Conservation (phyloP, 2,329 filamentous ascomycete species). For the Chrysoporthe deuterocubensis region DNA sequence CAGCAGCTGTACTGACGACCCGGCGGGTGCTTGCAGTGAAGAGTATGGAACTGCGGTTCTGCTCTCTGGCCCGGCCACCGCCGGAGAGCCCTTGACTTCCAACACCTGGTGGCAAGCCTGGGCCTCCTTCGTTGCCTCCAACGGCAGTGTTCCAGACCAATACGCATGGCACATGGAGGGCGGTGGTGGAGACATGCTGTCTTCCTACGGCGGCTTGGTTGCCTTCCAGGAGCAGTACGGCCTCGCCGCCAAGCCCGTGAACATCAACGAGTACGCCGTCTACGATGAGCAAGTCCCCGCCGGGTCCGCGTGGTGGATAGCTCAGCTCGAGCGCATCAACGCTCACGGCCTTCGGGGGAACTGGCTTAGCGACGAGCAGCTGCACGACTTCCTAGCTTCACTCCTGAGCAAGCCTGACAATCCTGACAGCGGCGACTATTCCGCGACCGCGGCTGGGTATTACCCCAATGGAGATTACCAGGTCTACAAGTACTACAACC, state of each 20-base stretch:
- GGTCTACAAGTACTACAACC: slow-evolving; percentile 52
- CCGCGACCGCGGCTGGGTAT: slow-evolving; percentile 26
- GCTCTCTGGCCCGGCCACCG: slow-evolving; percentile 46
- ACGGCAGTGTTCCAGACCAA: slow-evolving; percentile 46
- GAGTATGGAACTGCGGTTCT: slow-evolving; percentile 28
- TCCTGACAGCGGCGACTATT: slow-evolving; percentile 17
- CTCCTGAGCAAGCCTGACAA: slow-evolving; percentile 40
- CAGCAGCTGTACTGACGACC: neutral
- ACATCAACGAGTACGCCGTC: slow-evolving; percentile 54
- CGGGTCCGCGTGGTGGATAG: slow-evolving; percentile 49
- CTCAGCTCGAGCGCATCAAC: slow-evolving; percentile 50
- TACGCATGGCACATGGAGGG: slow-evolving; percentile 49
- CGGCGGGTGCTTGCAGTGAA: neutral
- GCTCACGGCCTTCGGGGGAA: slow-evolving; percentile 48
- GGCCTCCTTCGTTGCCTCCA: slow-evolving; percentile 39
- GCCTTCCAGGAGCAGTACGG: slow-evolving; percentile 35
- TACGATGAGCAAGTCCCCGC: slow-evolving; percentile 46
- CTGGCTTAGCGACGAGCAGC: slow-evolving; percentile 44
- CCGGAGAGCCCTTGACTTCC: slow-evolving; percentile 37
- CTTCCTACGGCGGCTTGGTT: slow-evolving; percentile 34
- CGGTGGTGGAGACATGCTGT: slow-evolving; percentile 36
- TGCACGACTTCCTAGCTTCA: slow-evolving; percentile 50
- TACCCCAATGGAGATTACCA: slow-evolving; percentile 42
- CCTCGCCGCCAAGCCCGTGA: slow-evolving; percentile 42
- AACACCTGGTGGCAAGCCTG: slow-evolving; percentile 48